Conservation (phyloP, 148 eudicot species). For the Rhododendron kiyosumense region DNA sequence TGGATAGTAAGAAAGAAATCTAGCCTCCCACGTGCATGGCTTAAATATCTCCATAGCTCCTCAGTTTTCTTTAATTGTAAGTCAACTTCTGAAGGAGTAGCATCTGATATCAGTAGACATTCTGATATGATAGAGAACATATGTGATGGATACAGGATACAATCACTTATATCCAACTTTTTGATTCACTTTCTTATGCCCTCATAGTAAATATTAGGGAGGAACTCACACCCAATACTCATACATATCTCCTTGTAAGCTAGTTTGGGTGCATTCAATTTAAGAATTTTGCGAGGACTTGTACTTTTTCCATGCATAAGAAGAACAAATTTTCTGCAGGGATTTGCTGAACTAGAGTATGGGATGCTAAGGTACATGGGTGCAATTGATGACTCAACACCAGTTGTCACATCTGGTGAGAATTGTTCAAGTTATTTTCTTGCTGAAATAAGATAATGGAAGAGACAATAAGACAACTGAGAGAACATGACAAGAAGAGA, state of each 20-base stretch:
- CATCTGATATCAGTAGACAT: not conserved
- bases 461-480: not conserved
- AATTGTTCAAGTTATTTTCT: not conserved
- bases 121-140: not conserved
- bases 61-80: not conserved
- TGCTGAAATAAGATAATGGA: not conserved
- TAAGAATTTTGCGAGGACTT: not conserved
- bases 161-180: not conserved
- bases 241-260: not conserved
- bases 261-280: not conserved
- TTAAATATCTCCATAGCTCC: not conserved
- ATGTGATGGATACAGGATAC: not conserved
- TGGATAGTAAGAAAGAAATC: not conserved
- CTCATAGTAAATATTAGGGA: not conserved
- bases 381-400: constrained; percentile 84
- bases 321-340: constrained; percentile 33
- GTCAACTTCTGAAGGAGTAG: not conserved
- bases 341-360: constrained; percentile 96
- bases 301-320: not conserved
- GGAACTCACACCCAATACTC: not conserved
- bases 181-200: not conserved
- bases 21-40: not conserved
- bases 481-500: not conserved
- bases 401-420: constrained; percentile 81
- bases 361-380: constrained; percentile 97